A percentile compares a stretch with the other conserved stretches of the same genome.
phyloP scores from a whole-genome alignment of 2,329 filamentous ascomycete genomes.

The Colletotrichum viniferum region DNA sequence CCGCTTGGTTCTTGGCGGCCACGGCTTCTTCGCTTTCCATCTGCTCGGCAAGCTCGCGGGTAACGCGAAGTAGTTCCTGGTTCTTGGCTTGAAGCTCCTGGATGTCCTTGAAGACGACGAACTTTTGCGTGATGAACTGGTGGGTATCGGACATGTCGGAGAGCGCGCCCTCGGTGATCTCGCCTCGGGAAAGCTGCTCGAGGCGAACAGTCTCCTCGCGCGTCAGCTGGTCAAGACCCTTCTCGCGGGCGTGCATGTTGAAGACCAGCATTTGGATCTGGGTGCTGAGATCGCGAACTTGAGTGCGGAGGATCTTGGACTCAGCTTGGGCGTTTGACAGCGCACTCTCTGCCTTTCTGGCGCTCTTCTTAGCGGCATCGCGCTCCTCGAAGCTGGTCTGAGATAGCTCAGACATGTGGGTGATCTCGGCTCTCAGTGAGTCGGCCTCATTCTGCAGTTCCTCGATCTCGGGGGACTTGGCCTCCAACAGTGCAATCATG shows the following conservation, averaged over 20 bases:
- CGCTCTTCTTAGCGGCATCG: slow-evolving; percentile 77
- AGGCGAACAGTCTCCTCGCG: slow-evolving; percentile 76
- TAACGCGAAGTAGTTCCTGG: slow-evolving; percentile 79
- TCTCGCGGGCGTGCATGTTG: slow-evolving; percentile 82
- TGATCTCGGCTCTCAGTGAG: slow-evolving; percentile 78
- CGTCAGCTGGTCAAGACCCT: slow-evolving; percentile 74
- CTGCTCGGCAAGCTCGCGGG: slow-evolving; percentile 82
- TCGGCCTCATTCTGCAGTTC: slow-evolving; percentile 84
- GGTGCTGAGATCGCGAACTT: slow-evolving; percentile 85
- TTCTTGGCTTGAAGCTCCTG: slow-evolving; percentile 88
- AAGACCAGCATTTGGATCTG: slow-evolving; percentile 91
- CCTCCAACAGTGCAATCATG: slow-evolving; percentile 83
- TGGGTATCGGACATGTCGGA: slow-evolving; percentile 84
- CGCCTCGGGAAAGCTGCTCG: slow-evolving; percentile 77
- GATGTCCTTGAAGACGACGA: slow-evolving; percentile 89
- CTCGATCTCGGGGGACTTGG: slow-evolving; percentile 85
- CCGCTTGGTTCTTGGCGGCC: slow-evolving; percentile 65
- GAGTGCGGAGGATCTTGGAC: slow-evolving; percentile 79
- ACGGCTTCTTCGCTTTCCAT: slow-evolving; percentile 91
- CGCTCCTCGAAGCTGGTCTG: slow-evolving; percentile 83
- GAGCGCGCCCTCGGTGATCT: slow-evolving; percentile 72
- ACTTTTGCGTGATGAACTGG: slow-evolving; percentile 83
- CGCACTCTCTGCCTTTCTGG: slow-evolving; percentile 78
- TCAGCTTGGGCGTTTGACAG: slow-evolving; percentile 70
- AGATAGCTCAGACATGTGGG: slow-evolving; percentile 83